Evolutionary conservation across 2,329 filamentous ascomycete genomes (phyloP), one percentile per base, ranked within the genome.

Genomic region (Curvularia lunata): DNA sequence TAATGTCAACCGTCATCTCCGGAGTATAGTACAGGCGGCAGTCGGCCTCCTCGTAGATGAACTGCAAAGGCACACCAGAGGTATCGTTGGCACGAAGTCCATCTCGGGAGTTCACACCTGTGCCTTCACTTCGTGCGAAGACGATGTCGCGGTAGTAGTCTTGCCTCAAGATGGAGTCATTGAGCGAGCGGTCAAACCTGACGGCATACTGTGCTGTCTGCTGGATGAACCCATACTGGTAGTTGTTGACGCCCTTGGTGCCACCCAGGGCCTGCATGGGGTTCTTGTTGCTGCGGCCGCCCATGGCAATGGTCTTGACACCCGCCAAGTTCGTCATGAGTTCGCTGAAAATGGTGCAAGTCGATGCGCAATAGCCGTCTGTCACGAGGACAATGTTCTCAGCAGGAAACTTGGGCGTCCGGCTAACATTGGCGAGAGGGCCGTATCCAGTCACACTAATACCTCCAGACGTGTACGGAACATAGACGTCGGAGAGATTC

Each of bases 341-440:
- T 62, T 87, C 83, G 10, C 80, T 79, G 59, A 86, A 85, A 4
- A 86, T 76, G 3, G 83, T 81, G 73, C 85, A 88, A 2, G 84
- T 84, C 0, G 84, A 86, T 21, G 82, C 82, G 69, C 85, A 88
- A 64, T 82, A 80, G 32, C 85, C 85, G 65, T 87, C 85, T 50
- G 83, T 82, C n/a, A 87, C 71, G 25, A 86, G 67, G 48, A 86
- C 78, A 28, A 79, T 75, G 62, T 78, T 73, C 42, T 86, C 83
- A 3, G 85, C 73, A 9, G 78, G 77, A 70, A 88, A 89, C 4
- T 83, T 85, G 49, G 78, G 58, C 52, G 60, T 19, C 61, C 74
- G 65, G 5, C 77, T 79, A 81, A 68, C 86, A 45, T 81, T 79
- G 56, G 72, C 60, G 21, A 72, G 69, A 12, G 63, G 58, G 9